phyloP scores from a whole-genome alignment of 148 eudicot species.

The Diospyros kaki region DNA sequence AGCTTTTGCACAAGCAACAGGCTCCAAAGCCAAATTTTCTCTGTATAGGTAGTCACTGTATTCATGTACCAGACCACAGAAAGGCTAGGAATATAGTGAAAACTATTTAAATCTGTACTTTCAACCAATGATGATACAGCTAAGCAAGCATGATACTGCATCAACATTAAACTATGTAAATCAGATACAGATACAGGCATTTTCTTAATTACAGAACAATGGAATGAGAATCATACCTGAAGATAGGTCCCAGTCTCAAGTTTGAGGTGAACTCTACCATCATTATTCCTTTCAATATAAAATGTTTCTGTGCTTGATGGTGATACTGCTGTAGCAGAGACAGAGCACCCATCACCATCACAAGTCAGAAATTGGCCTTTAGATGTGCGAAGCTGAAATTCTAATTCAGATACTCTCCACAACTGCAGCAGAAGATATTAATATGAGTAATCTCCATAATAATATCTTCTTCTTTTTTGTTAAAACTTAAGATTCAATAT shows the following conservation, averaged over 20 bases:
- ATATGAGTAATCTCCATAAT: not conserved
- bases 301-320: slow-evolving; percentile 50
- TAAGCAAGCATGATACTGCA: not conserved
- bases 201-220: not conserved
- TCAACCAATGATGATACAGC: not conserved
- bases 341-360: slow-evolving; percentile 36
- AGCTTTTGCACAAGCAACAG: not conserved
- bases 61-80: slow-evolving; percentile 3
- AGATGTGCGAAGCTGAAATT: slow-evolving; percentile 57
- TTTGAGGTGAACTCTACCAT: slow-evolving; percentile 55
- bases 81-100: not conserved
- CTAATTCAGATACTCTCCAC: slow-evolving; percentile 61
- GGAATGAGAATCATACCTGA: slow-evolving; percentile 36
- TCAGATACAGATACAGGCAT: not conserved
- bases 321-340: slow-evolving; percentile 49
- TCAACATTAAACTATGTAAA: not conserved
- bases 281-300: slow-evolving; percentile 44
- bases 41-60: too few species aligned
- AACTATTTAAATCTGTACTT: not conserved
- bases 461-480: not conserved
- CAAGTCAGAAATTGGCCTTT: slow-evolving; percentile 61
- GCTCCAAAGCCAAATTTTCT: not conserved
- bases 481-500: not conserved
- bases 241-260: slow-evolving; percentile 47
- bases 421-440: slow-evolving; percentile 35